Evolutionary conservation across 352 stramenopile genomes (phyloP), one percentile per base, ranked within the genome.

Genomic region (Phytophthora cactorum): DNA sequence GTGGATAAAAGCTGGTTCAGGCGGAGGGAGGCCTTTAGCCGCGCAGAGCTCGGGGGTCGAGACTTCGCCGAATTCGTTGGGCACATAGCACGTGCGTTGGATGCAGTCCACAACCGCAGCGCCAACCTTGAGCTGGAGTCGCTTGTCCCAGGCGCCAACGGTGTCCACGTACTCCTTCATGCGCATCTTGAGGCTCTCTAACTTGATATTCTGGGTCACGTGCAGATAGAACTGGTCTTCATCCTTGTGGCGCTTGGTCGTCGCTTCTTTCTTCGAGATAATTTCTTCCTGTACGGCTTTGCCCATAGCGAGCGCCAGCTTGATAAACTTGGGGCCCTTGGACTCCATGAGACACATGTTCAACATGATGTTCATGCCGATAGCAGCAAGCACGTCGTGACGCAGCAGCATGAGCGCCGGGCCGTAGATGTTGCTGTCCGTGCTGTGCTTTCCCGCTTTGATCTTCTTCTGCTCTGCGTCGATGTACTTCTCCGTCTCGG

Each of bases 121-220:
- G n/a, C 89, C 89, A 17, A 98, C 79, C 70, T 98, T 98, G 32
- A 97, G 79, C 66, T 97, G 92, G 9, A 96, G 70, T 10, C 86
- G 78, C 59, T 92, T 93, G 59, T 93, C 80, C 96, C 94, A 98
- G 11, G 79, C 78, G 14, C 88, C 89, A 7, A 91, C 82, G 6
- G 68, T 82, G n/a, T 96, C 79, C 52, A 91, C 70, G 43, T 93
- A 86, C 22, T 86, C 61, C 32, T 75, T 74, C 44, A 94, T 87
- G 50, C 82, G 78, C 3, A 10, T 41, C 57, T 77, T 77, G 25
- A 79, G 52, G 17, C 74, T 78, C 1, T 78, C 66, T 14, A 66
- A 72, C 39, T 76, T 76, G n/a, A 86, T 66, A 1, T 57, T 60
- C 36, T 75, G 54, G 0, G 64, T 63, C 28, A 74, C 22, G 14